Base-by-base conservation (phyloP, 805 yeast species). In the Cyberlindnera mrakii region DNA sequence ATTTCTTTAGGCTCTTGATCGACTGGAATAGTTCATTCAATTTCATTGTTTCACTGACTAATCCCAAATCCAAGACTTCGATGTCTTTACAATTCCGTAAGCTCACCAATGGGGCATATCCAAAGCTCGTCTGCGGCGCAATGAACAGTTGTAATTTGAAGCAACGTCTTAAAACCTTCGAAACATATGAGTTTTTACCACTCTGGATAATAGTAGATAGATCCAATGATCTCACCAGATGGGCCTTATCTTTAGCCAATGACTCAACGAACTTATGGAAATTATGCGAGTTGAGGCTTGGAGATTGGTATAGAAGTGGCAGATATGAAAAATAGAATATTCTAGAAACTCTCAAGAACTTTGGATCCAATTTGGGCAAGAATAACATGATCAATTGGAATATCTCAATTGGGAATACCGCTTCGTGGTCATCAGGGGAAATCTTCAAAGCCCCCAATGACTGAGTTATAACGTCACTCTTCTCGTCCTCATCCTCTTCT, bases 121-220 rank as follows among this genome's bases (percentile, higher is more conserved):
- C 99, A 67, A 93, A 91, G 65, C 95, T 84, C 29, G 97, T 82
- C 59, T 91, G 98, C 3, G 98, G 96, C 0, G 98, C 96, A 7
- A 85, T 75, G 54, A 93, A 89, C 10, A 71, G 67, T 49, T 79
- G 75, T 39, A 93, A 66, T 32, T 71, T 74, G 16, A 89, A 75
- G 42, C 96, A 85, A 33, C 96, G 71, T 54, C 95, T 77, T 43
- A 93, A 66, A 6, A 93, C 60, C 50, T 85, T 82, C 0, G 97
- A 87, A 11, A 91, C 88, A 60, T 72, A 84, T 5, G 97, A 91
- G 63, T 89, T 93, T 60, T 86, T 89, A 11, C 98, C 98, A 31
- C 87, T 74, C 62, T 93, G 98, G 47, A 89, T 79, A 38, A 90
- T 87, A 35, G 77, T 72, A 9, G 95, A 75, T 31, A 93, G 68